Base-by-base conservation (phyloP, 441 rosid species). In the Syzygium syzygioides region DNA sequence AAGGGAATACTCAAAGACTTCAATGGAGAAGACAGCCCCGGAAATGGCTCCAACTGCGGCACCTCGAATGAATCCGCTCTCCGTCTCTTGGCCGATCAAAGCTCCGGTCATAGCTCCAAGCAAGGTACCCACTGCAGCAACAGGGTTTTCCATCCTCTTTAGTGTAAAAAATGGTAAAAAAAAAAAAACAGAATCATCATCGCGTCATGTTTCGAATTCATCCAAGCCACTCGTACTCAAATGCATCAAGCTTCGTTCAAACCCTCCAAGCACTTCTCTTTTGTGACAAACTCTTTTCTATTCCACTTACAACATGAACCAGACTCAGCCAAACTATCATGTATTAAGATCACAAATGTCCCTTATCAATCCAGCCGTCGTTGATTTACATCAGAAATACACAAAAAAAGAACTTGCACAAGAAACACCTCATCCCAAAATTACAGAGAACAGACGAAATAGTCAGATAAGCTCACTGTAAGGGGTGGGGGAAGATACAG, bases 11-110 rank as follows among this genome's bases (percentile, higher is more conserved):
- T 98, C 99, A 85, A 98, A 98, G 88, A 98, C 99, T 86, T 98
- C 99, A n/a, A 98, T 96, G 0, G 99, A 97, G 92, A 98, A 98
- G 91, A 98, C 99, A 89, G 99, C 99, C 76, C 99, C 99, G 1
- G 99, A 96, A 26, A 98, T 98, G 32, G 99, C 99, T 45, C 99
- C 99, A 88, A 97, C 95, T 0, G 99, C 99, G 59, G 99, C 98
- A 84, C 99, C 99, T 89, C 99, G 92, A 66, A 98, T 94, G 90
- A 98, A 97, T 37, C 99, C 99, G 89, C 99, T 97, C 90, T 98
- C 99, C 1, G 99, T 98, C 92, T 97, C 99, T 94, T 98, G 99
- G 56, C 99, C 99, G 59, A 98, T 98, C 91, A 98, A 93, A 91
- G 99, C 99, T 71, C 99, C 99, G 3, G 99, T 97, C 94, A 97